phyloP scores from a whole-genome alignment of 306 rosid genomes.

The Pyrus bretschneideri region DNA sequence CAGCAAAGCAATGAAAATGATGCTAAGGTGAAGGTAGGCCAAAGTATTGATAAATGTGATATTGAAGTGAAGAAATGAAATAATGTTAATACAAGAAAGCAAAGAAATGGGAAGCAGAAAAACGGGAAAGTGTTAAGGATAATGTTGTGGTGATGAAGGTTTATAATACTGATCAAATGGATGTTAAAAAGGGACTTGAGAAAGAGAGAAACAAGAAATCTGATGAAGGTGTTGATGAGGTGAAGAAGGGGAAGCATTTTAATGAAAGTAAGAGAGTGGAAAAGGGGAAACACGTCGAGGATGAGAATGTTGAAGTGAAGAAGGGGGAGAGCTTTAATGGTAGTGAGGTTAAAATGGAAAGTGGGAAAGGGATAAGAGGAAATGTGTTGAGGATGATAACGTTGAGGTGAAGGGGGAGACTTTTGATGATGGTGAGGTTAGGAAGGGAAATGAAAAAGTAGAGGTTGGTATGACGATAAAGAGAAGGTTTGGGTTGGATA shows the following conservation, averaged over 20 bases:
- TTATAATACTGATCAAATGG: not conserved
- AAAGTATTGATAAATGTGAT: too few relatives aligned
- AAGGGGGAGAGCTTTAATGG: too few relatives aligned
- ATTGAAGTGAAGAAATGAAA: too few relatives aligned
- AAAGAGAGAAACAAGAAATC: not conserved
- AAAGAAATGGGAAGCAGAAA: too few relatives aligned
- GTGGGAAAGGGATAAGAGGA: not conserved
- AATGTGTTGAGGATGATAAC: not conserved
- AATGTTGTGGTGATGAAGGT: too few relatives aligned
- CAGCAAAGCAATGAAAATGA: too few relatives aligned
- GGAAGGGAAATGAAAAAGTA: not conserved
- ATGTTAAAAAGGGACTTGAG: not conserved
- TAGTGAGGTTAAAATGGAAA: too few relatives aligned
- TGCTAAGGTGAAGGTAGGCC: too few relatives aligned
- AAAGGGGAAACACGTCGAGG: not conserved
- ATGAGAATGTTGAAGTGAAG: too few relatives aligned
- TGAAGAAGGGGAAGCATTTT: not conserved
- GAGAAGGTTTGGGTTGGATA: conserved; percentile 19
- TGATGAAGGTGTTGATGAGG: not conserved
- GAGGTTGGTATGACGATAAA: conserved; percentile 17
- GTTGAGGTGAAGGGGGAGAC: conserved; percentile 11
- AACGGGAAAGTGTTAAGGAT: too few relatives aligned
- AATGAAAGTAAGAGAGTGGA: not conserved
- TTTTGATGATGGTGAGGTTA: not conserved
- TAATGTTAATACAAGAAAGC: too few relatives aligned